Evolutionary conservation across 768 basidiomycete species (phyloP).

Genomic region (Hygrocybe punicea): DNA sequence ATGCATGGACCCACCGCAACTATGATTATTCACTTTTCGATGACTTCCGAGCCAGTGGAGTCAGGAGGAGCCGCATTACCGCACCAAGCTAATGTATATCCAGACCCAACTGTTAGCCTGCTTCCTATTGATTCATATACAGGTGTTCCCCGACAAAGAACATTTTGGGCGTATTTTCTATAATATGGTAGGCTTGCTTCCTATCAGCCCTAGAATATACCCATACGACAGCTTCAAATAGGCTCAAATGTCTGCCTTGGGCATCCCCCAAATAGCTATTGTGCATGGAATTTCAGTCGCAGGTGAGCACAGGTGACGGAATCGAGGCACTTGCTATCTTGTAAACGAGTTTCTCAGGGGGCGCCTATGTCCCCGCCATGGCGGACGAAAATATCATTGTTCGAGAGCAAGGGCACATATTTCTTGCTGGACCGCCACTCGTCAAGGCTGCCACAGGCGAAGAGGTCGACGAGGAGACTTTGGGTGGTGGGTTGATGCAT

Average conservation of each 20-base stretch:
- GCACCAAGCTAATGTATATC: constrained; percentile 77
- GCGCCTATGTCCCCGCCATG: constrained; percentile 95
- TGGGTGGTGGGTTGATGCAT: constrained; percentile 90
- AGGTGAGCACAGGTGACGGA: constrained; percentile 37
- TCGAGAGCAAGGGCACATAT: constrained; percentile 87
- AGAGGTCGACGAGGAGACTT: constrained; percentile 85
- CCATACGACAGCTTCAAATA: constrained; percentile 25
- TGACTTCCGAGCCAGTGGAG: constrained; percentile 56
- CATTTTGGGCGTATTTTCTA: constrained; percentile 97
- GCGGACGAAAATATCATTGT: constrained; percentile 92
- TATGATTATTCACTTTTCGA: neutral
- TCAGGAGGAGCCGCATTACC: constrained; percentile 92
- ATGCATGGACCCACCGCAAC: neutral
- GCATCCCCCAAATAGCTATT: constrained; percentile 87
- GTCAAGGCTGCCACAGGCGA: constrained; percentile 96
- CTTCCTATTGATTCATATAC: neutral
- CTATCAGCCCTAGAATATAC: neutral
- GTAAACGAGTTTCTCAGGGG: constrained; percentile 45
- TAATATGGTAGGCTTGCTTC: constrained; percentile 74
- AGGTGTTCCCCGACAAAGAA: constrained; percentile 81
- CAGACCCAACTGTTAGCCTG: too few relatives aligned
- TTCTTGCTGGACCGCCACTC: constrained; percentile 90
- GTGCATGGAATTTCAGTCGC: constrained; percentile 96
- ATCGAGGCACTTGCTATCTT: neutral
- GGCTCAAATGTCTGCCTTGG: constrained; percentile 91